Percentiles rank a stretch among this genome's conserved stretches.
These are phyloP conservation scores for Quercus agrifolia DNA, from an alignment of 306 rosid species.

Conservation along the genomic window DNA sequence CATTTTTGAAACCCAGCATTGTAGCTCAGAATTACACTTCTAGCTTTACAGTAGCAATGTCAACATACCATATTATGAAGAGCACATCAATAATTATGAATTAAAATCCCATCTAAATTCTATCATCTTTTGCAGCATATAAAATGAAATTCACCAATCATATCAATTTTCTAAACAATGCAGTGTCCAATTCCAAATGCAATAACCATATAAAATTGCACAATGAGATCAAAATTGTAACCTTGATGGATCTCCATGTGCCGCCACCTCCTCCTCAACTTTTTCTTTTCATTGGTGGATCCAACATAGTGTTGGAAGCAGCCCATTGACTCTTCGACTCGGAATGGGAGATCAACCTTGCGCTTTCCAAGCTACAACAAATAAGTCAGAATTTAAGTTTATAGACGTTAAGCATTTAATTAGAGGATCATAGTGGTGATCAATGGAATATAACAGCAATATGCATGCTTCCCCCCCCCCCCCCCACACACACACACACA, in stretches of 20 bases:
- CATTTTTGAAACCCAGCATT: background rate
- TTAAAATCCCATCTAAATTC: background rate
- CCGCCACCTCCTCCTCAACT: slow-evolving; percentile 90
- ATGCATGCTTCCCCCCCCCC: no score
- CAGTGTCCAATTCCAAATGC: background rate
- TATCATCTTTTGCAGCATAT: background rate
- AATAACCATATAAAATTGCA: slow-evolving; percentile 8
- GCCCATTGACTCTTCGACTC: no score
- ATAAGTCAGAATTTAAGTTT: no score
- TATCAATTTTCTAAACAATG: background rate
- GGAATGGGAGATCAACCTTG: no score
- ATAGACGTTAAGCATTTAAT: no score
- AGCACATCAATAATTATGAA: background rate
- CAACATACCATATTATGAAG: background rate
- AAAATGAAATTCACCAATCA: background rate
- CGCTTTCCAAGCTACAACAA: no score
- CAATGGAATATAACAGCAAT: no score
- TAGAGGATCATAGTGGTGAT: no score
- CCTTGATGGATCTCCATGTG: slow-evolving; percentile 89
- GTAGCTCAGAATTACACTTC: background rate
- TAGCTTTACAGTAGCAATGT: background rate
- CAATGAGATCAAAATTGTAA: slow-evolving; percentile 21
- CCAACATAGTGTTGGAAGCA: no score
- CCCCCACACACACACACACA: no score
- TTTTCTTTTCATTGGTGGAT: no score